These are phyloP conservation scores for Dactylellina parvicollis DNA, from an alignment of 2,329 filamentous ascomycete genomes.

Conservation along the genomic window DNA sequence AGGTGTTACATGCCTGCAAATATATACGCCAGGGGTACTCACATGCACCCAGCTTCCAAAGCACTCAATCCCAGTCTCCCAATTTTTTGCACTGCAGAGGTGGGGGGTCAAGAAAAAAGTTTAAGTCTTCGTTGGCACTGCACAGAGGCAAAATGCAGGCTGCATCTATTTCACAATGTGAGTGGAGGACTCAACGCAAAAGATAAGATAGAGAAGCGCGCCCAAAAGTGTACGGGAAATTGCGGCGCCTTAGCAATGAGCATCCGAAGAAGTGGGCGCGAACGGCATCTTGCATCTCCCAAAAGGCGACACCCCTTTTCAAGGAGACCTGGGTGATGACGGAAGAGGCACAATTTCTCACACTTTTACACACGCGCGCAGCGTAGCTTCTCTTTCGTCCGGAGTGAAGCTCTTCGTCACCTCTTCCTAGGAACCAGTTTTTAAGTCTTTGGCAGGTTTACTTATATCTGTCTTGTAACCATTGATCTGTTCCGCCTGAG, in stretches of 20 bases:
- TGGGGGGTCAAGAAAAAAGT: conserved; percentile 1
- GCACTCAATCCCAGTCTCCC: conserved; percentile 8
- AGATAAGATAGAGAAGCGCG: conserved; percentile 15
- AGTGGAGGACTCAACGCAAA: not conserved
- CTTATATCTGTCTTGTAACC: not conserved
- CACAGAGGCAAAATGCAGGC: not conserved
- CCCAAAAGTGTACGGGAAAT: conserved; percentile 24
- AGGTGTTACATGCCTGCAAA: conserved; percentile 21
- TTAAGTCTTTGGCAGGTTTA: no score
- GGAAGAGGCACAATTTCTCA: conserved; percentile 19
- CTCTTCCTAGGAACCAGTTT: no score
- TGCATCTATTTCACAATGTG: not conserved
- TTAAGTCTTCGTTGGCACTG: not conserved
- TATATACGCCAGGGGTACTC: conserved; percentile 2
- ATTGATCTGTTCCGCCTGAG: not conserved
- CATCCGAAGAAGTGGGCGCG: conserved; percentile 38
- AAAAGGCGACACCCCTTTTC: conserved; percentile 27
- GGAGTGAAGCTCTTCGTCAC: no score
- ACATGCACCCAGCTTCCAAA: conserved; percentile 9
- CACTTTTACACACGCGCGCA: no score
- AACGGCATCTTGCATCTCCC: conserved; percentile 42
- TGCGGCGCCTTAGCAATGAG: conserved; percentile 37
- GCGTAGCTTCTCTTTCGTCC: no score
- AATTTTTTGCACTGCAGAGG: not conserved
- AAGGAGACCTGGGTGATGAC: conserved; percentile 6